phyloP scores from a whole-genome alignment of 345 rosid species.

The Brassica juncea region DNA sequence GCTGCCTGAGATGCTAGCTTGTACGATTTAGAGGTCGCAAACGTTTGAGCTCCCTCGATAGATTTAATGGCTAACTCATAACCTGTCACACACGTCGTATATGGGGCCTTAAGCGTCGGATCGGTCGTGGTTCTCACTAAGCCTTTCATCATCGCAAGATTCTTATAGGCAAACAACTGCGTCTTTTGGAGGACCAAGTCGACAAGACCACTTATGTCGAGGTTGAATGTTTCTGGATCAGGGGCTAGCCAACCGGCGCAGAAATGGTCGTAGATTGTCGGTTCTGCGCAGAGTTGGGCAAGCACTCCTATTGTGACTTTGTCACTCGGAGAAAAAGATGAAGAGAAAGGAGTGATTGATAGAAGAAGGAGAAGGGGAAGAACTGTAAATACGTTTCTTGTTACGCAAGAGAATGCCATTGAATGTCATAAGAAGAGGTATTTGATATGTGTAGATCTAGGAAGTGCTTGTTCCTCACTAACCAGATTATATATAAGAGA shows the following conservation, averaged over 20 bases:
- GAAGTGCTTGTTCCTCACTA: not conserved
- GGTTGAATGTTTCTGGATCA: constrained; percentile 13
- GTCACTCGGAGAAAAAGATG: constrained; percentile 26
- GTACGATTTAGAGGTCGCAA: not conserved
- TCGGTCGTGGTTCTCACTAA: constrained; percentile 23
- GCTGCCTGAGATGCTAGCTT: not conserved
- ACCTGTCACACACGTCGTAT: not conserved
- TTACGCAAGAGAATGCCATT: constrained; percentile 25
- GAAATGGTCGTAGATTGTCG: constrained; percentile 1
- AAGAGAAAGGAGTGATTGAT: constrained; percentile 23
- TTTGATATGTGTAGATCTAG: not conserved
- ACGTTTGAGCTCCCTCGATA: constrained; percentile 5
- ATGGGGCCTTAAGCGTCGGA: constrained; percentile 15
- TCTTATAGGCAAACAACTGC: constrained; percentile 2
- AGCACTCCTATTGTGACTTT: constrained; percentile 16
- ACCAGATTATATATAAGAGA: not conserved
- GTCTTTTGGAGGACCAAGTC: constrained; percentile 3
- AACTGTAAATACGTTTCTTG: constrained; percentile 10
- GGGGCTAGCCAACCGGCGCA: constrained; percentile 24
- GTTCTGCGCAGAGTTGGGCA: constrained; percentile 20
- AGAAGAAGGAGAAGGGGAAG: constrained; percentile 18
- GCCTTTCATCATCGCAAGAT: constrained; percentile 20
- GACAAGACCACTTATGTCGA: constrained; percentile 25
- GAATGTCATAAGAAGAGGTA: not conserved
- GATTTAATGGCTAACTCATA: constrained; percentile 19